phyloP scores from a whole-genome alignment of 176 grass and related monocot species.

The Paspalum vaginatum region DNA sequence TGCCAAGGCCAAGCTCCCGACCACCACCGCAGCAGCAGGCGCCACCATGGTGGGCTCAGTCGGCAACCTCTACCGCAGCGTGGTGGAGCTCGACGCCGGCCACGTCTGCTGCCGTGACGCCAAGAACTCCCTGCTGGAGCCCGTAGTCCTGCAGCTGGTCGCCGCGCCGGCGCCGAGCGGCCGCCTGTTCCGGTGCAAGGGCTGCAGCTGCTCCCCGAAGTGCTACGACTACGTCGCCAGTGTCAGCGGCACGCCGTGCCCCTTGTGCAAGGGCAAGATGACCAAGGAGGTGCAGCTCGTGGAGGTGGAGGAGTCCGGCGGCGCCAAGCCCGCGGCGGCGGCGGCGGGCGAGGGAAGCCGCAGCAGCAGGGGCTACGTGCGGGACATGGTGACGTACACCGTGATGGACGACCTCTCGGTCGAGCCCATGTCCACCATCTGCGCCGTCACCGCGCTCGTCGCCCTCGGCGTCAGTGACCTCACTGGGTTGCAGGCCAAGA shows the following conservation, averaged over 20 bases:
- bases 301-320: background rate
- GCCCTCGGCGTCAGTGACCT: slow-evolving; percentile 36
- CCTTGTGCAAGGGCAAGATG: background rate
- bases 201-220: background rate
- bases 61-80: slow-evolving; percentile 36
- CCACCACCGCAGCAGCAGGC: background rate
- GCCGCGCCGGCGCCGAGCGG: background rate
- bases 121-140: slow-evolving; percentile 10
- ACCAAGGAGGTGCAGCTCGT: background rate
- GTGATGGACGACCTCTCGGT: slow-evolving; percentile 53
- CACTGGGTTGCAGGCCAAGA: slow-evolving; percentile 26
- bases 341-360: background rate
- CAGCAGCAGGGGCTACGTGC: background rate
- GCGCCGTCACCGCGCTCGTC: slow-evolving; percentile 25
- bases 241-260: slow-evolving; percentile 6
- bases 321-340: background rate
- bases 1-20: background rate
- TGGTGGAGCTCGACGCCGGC: slow-evolving; percentile 17
- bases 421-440: slow-evolving; percentile 43
- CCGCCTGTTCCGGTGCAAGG: background rate
- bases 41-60: slow-evolving; percentile 35
- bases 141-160: background rate
- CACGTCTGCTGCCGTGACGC: background rate
- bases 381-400: slow-evolving; percentile 23
- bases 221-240: background rate